These are phyloP conservation scores for Wilcoxina mikolae DNA, from an alignment of 495 filamentous ascomycete species.

Conservation along the genomic window DNA sequence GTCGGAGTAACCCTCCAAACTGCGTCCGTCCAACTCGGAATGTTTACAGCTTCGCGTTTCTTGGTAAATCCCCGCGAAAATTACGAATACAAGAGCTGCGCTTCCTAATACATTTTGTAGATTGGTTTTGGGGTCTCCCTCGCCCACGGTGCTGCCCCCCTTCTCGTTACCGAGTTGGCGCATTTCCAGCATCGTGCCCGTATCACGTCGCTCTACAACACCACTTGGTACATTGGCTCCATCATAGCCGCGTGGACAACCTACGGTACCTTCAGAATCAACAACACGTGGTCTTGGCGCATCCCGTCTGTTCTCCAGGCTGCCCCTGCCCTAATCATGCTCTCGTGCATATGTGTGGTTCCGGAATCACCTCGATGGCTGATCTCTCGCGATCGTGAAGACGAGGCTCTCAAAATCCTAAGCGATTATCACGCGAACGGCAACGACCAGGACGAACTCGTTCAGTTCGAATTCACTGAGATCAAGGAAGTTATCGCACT, in stretches of 20 bases:
- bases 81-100: no score
- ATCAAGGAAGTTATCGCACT: constrained; percentile 44
- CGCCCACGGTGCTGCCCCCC: constrained; percentile 46
- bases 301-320: constrained; percentile 41
- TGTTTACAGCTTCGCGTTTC: constrained; percentile 28
- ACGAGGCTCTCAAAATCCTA: constrained; percentile 45
- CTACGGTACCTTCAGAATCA: constrained; percentile 37
- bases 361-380: constrained; percentile 51
- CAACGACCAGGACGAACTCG: constrained; percentile 39
- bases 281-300: constrained; percentile 39
- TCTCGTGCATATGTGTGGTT: constrained; percentile 42
- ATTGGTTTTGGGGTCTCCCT: constrained; percentile 46
- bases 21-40: constrained; percentile 35
- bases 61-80: constrained; percentile 5
- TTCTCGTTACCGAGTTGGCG: constrained; percentile 49
- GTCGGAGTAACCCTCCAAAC: constrained; percentile 45
- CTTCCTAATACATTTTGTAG: constrained; percentile 24
- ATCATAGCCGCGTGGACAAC: constrained; percentile 39
- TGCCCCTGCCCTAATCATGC: constrained; percentile 37
- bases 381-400: constrained; percentile 49
- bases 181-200: constrained; percentile 53
- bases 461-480: constrained; percentile 46
- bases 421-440: constrained; percentile 46
- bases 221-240: constrained; percentile 46
- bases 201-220: constrained; percentile 53